Conservation (phyloP, 129 eudicot genomes). For the Saposhnikovia divaricata region DNA sequence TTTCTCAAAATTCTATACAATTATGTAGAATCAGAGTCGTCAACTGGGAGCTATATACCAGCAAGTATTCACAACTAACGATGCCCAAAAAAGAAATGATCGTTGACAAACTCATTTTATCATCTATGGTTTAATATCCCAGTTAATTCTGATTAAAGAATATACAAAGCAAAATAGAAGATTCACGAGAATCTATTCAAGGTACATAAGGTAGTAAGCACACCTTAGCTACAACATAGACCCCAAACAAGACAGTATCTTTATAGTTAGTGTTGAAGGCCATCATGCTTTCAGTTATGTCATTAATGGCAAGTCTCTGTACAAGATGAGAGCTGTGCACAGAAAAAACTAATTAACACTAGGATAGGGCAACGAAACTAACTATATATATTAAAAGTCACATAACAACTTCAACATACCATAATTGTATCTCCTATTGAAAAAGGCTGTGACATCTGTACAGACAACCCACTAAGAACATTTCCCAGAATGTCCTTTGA, state of each 20-base stretch:
- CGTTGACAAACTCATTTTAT: not conserved
- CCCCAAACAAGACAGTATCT: conserved; percentile 95
- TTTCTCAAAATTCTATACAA: not conserved
- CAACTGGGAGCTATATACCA: not conserved
- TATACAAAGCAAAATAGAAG: not conserved
- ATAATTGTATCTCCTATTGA: conserved; percentile 87
- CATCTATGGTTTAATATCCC: not conserved
- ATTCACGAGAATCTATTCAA: not conserved
- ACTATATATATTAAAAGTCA: not conserved
- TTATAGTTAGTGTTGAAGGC: conserved; percentile 95
- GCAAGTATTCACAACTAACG: not conserved
- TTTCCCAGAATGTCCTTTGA: conserved; percentile 86
- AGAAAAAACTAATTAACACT: not conserved
- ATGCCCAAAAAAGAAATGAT: not conserved
- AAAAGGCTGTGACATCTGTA: conserved; percentile 79
- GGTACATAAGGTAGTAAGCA: conserved; percentile 1
- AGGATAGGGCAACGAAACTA: not conserved
- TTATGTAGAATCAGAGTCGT: not conserved
- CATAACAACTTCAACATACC: conserved; percentile 34
- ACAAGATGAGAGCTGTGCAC: conserved; percentile 63
- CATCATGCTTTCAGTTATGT: conserved; percentile 92
- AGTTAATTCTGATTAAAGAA: not conserved
- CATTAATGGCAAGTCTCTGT: conserved; percentile 79
- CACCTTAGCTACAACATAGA: conserved; percentile 93
- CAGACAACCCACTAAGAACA: conserved; percentile 79